Conservation (phyloP, 768 basidiomycete genomes). For the Sutorius australiensis region DNA sequence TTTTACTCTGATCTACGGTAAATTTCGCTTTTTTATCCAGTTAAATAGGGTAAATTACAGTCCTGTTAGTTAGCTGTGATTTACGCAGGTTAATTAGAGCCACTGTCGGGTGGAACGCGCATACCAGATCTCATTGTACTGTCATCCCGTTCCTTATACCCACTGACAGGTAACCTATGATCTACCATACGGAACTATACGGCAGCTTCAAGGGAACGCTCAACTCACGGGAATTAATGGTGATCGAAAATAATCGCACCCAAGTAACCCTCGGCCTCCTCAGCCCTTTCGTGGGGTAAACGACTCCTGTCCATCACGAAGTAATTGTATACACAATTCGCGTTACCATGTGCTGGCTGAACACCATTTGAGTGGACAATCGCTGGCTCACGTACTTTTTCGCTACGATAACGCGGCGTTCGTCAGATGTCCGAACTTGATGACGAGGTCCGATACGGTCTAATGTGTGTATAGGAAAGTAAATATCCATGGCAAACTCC, state of each 20-base stretch:
- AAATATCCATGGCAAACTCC: too few species aligned
- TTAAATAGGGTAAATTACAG: too few species aligned
- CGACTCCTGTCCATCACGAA: slow-evolving; percentile 46
- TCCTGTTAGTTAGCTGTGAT: too few species aligned
- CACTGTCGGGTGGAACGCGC: too few species aligned
- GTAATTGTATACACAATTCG: slow-evolving; percentile 53
- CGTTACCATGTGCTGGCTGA: slow-evolving; percentile 43
- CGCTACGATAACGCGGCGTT: slow-evolving; percentile 57
- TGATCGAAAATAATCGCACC: slow-evolving; percentile 44
- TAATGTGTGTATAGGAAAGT: too few species aligned
- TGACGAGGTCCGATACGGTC: slow-evolving; percentile 68
- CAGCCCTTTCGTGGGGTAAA: slow-evolving; percentile 72
- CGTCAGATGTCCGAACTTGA: slow-evolving; percentile 69
- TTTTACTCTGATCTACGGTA: too few species aligned
- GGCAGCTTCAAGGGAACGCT: slow-evolving; percentile 42
- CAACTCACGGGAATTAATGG: not conserved
- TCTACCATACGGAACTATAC: slow-evolving; percentile 51
- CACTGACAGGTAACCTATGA: not conserved
- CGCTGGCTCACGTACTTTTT: slow-evolving; percentile 56
- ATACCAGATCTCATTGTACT: not conserved
- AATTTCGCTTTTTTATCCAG: too few species aligned
- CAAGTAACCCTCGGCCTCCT: slow-evolving; percentile 85
- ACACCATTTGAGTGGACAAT: not conserved
- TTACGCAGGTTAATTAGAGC: too few species aligned
- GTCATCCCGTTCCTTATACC: not conserved